Percentiles rank a stretch among this genome's conserved stretches.
Evolutionary conservation across 83 land plant genomes (phyloP).

Genomic region (Larix sibirica): DNA sequence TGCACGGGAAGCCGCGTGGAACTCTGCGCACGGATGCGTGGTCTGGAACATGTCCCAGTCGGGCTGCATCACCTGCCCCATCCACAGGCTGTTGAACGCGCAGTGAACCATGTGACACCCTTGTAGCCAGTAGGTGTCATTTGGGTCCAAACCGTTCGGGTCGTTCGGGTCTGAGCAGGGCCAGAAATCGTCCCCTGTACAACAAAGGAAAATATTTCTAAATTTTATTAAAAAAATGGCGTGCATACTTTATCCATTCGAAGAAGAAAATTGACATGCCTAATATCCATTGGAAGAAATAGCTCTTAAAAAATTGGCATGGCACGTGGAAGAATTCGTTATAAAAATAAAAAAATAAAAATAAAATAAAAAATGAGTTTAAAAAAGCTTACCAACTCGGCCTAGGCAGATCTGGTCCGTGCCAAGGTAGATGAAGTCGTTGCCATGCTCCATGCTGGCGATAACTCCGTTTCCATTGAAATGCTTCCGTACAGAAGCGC

Average conservation of each 20-base stretch:
- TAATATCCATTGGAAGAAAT: no score
- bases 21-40: conserved; percentile 38
- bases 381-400: conserved; percentile 26
- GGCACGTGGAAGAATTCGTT: no score
- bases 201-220: no score
- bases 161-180: conserved; percentile 31
- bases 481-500: conserved; percentile 29
- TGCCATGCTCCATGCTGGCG: conserved; percentile 51
- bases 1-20: conserved; percentile 50
- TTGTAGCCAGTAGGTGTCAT: conserved; percentile 45
- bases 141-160: conserved; percentile 19
- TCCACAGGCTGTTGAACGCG: conserved; percentile 49
- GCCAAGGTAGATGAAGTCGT: conserved; percentile 40
- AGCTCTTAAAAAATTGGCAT: no score
- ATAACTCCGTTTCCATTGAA: conserved; percentile 43
- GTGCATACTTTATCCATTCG: no score
- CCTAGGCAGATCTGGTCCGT: conserved; percentile 36
- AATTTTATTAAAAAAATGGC: no score
- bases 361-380: no score
- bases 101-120: conserved; percentile 53
- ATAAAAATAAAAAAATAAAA: no score
- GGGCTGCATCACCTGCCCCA: conserved; percentile 48
- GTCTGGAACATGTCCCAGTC: conserved; percentile 66
- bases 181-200: conserved; percentile 49
- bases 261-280: background rate